Percentiles rank a stretch among this genome's conserved stretches.
Evolutionary conservation across 352 stramenopile species (phyloP).

Genomic region (Phytophthora citricola): DNA sequence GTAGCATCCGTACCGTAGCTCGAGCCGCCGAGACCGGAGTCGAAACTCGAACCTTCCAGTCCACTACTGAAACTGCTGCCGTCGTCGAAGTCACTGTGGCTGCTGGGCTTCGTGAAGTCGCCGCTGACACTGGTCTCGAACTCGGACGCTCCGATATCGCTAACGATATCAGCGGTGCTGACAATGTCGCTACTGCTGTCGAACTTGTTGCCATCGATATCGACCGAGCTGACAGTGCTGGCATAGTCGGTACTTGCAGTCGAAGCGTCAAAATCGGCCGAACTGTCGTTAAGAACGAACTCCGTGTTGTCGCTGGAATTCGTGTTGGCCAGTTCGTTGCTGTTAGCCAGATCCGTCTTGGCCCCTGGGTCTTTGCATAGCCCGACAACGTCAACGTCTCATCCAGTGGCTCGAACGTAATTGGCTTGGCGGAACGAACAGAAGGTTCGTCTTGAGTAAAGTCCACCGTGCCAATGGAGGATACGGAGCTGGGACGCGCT

Average conservation of each 20-base stretch:
- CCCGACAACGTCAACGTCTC: slow-evolving; percentile 47
- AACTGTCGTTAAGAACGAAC: slow-evolving; percentile 40
- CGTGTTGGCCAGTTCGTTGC: slow-evolving; percentile 23
- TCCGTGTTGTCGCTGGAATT: slow-evolving; percentile 39
- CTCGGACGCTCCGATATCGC: slow-evolving; percentile 13
- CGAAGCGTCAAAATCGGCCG: slow-evolving; percentile 28
- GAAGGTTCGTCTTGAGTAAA: slow-evolving; percentile 51
- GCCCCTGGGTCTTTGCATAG: slow-evolving; percentile 22
- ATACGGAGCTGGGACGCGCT: slow-evolving; percentile 41
- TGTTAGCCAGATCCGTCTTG: slow-evolving; percentile 10
- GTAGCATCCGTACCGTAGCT: slow-evolving; percentile 34
- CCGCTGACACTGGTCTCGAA: slow-evolving; percentile 23
- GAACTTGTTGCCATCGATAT: slow-evolving; percentile 43
- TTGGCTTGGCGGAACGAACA: slow-evolving; percentile 33
- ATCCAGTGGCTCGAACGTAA: slow-evolving; percentile 41
- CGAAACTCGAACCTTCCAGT: slow-evolving; percentile 38
- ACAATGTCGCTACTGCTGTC: slow-evolving; percentile 22
- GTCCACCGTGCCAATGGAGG: slow-evolving; percentile 67
- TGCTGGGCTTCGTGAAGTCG: slow-evolving; percentile 25
- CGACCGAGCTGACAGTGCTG: slow-evolving; percentile 43
- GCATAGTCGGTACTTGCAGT: slow-evolving; percentile 36
- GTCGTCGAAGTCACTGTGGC: slow-evolving; percentile 27
- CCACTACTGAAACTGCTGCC: slow-evolving; percentile 35
- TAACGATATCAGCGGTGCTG: slow-evolving; percentile 17
- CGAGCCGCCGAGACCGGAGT: slow-evolving; percentile 28